Evolutionary conservation across 495 filamentous ascomycete genomes (phyloP), one percentile per base, ranked within the genome.

Genomic region (Penicillium tannophilum): DNA sequence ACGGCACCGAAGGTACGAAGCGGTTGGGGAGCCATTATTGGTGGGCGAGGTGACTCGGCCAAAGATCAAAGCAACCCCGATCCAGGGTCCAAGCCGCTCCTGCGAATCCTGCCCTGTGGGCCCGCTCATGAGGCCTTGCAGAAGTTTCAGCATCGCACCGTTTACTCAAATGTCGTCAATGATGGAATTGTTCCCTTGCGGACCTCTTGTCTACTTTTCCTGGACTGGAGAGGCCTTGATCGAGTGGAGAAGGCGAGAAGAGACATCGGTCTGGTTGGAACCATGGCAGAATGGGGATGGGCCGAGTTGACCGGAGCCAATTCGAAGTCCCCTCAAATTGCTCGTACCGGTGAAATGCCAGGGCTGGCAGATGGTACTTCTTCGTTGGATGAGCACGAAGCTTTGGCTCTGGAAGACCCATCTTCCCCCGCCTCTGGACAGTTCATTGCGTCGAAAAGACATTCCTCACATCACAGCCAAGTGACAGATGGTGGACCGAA

Each of bases 141-240:
- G 64, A 90, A 88, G 71, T 98, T 98, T 65, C 82, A 91, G 46
- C 96, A 94, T 67, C 81, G 95, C 17, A 98, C 94, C 0, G 80
- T 97, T 1, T 98, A 98, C 69, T 96, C 93, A 2, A 98, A 98
- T 66, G 92, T 98, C 28, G 95, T 98, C 44, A 98, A 98, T 73
- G 94, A 98, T 74, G 94, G 94, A 3, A 97, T 98, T 67, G 94
- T 98, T 7, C 94, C 94, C 2, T 71, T 98, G 39, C 84, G 95
- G 11, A 98, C 94, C 12, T 97, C 95, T 51, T 98, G 93, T 71
- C 78, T 98, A 16, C 79, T 98, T n/a, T 98, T 98, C 64, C 81
- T 98, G 7, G 94, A 98, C 69, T 98, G 94, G 94, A 89, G 90
- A 72, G 94, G 94, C 0, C 79, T 98, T 8, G 93, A 89, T 23